Percentiles rank a stretch among this genome's conserved stretches.
Evolutionary conservation across 1,284 basidiomycete species (phyloP).

Genomic region (Cystobasidium slooffiae): DNA sequence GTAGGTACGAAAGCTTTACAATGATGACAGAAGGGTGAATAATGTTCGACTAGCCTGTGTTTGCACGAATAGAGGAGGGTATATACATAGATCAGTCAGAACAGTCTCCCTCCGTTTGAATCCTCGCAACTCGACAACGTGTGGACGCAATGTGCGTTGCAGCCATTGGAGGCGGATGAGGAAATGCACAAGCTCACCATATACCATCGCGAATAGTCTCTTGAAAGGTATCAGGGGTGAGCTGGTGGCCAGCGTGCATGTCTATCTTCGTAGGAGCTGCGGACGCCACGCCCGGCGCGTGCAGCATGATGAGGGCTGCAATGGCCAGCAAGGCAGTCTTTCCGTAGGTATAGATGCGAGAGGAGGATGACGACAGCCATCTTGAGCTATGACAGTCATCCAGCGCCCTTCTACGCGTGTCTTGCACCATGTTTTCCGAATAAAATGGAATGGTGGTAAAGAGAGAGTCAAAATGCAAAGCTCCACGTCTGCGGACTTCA

Average conservation of each 20-base stretch:
- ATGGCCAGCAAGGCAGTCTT: neutral
- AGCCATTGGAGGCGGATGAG: neutral
- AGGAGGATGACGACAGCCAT: no score
- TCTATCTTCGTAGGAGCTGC: constrained; percentile 28
- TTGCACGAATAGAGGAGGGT: neutral
- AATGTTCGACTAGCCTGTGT: constrained; percentile 51
- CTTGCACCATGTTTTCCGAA: no score
- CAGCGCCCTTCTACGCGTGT: no score
- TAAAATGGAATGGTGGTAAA: no score
- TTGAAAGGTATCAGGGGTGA: constrained; percentile 30
- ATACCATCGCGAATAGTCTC: constrained; percentile 24
- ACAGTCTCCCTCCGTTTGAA: neutral
- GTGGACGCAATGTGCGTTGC: neutral
- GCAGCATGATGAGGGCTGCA: constrained; percentile 1
- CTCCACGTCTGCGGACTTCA: no score
- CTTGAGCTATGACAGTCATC: no score
- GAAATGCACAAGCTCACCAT: constrained; percentile 24
- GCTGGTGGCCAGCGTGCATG: constrained; percentile 38
- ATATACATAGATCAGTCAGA: neutral
- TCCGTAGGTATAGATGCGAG: neutral
- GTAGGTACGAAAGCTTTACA: constrained; percentile 78
- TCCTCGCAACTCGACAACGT: neutral
- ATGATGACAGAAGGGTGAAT: constrained; percentile 65
- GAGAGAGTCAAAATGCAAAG: no score
- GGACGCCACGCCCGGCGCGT: constrained; percentile 11